Percentiles rank a stretch among this genome's conserved stretches.
phyloP scores from a whole-genome alignment of 176 grass and related monocot species.

The Cocos nucifera region DNA sequence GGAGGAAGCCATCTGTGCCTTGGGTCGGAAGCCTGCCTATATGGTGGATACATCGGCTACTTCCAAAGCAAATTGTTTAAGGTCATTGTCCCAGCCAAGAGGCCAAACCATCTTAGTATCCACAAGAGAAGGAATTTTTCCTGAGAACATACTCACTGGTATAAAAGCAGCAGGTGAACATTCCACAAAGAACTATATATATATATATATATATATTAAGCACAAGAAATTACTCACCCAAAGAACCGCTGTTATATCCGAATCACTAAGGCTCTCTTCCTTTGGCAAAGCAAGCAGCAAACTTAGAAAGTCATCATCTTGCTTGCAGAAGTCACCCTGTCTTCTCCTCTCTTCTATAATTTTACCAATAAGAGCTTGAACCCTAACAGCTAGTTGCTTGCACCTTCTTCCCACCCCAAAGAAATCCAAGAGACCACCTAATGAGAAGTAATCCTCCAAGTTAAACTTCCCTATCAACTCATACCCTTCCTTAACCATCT shows the following conservation, averaged over 20 bases:
- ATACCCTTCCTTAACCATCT: constrained; percentile 36
- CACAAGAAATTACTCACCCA: constrained; percentile 26
- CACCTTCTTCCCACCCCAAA: constrained; percentile 18
- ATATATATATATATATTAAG: background rate
- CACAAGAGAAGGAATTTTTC: no score
- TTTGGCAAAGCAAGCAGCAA: constrained; percentile 26
- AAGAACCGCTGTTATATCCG: constrained; percentile 30
- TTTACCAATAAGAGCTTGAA: constrained; percentile 27
- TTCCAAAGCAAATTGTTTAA: no score
- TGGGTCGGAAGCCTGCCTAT: no score
- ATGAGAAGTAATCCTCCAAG: constrained; percentile 16
- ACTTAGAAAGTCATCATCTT: constrained; percentile 22
- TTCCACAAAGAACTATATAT: background rate
- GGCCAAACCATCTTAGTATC: no score
- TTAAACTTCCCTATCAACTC: constrained; percentile 35
- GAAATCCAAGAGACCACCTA: constrained; percentile 27
- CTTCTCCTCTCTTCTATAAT: constrained; percentile 26
- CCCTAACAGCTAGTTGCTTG: constrained; percentile 9
- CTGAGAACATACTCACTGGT: no score
- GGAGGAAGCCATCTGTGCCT: no score
- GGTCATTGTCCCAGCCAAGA: no score
- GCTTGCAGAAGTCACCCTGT: background rate
- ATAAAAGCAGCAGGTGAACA: no score
- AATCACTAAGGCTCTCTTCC: constrained; percentile 25
- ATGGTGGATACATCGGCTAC: no score